Conservation (phyloP, 2,329 filamentous ascomycete species). For the Colletotrichum sp. region DNA sequence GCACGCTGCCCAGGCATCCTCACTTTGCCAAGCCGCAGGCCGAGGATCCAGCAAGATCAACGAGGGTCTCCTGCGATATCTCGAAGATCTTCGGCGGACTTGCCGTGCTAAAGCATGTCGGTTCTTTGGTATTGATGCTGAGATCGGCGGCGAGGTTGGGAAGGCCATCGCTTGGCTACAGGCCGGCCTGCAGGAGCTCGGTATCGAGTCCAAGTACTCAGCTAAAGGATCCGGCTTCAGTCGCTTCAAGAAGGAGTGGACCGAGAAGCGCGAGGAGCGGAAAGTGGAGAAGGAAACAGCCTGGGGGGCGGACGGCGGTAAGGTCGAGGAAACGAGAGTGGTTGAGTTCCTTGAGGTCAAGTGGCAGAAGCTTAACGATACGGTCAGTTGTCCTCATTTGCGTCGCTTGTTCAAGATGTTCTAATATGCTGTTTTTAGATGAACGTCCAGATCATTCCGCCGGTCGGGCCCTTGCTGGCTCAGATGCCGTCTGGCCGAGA, state of each 20-base stretch:
- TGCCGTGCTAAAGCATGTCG: constrained; percentile 85
- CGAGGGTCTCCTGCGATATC: constrained; percentile 72
- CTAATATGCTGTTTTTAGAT: constrained; percentile 54
- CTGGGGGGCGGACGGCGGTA: constrained; percentile 86
- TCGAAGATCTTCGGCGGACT: constrained; percentile 75
- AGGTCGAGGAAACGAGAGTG: constrained; percentile 82
- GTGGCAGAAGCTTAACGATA: constrained; percentile 94
- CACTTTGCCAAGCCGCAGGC: constrained; percentile 48
- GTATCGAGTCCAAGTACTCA: constrained; percentile 57
- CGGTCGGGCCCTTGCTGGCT: constrained; percentile 72
- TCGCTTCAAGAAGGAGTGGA: constrained; percentile 75
- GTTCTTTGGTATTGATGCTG: constrained; percentile 90
- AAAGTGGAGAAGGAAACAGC: constrained; percentile 74
- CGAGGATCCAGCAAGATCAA: constrained; percentile 53
- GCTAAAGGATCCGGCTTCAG: constrained; percentile 63
- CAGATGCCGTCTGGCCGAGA: constrained; percentile 89
- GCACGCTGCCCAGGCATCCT: constrained; percentile 77
- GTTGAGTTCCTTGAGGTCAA: constrained; percentile 87
- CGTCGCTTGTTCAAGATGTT: not conserved
- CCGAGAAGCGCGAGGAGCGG: constrained; percentile 79
- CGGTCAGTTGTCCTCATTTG: constrained; percentile 57
- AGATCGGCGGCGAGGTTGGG: constrained; percentile 80
- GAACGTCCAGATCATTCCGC: constrained; percentile 78
- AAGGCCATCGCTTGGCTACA: constrained; percentile 86
- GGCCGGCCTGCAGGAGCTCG: constrained; percentile 78